Percentiles rank a stretch among this genome's conserved stretches.
Evolutionary conservation across 306 rosid genomes (phyloP).

Genomic region (Erythrophleum fordii): DNA sequence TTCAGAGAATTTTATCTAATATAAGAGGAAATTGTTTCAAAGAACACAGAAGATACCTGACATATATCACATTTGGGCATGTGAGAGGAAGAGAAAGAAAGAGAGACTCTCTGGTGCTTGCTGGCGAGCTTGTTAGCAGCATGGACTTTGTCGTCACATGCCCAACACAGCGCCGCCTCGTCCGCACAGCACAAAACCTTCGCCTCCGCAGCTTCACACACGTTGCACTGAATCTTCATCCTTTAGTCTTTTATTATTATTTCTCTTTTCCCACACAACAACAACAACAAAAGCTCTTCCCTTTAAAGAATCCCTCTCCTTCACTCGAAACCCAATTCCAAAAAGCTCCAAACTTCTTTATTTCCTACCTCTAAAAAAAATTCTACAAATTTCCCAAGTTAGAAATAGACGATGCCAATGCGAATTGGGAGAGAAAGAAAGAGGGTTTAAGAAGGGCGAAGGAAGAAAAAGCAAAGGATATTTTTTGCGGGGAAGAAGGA

Average conservation of each 20-base stretch:
- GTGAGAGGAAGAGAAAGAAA: slow-evolving; percentile 66
- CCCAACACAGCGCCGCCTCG: slow-evolving; percentile 94
- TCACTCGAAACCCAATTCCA: slow-evolving; percentile 5
- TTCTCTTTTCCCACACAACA: background rate
- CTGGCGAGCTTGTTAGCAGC: slow-evolving; percentile 94
- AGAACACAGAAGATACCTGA: slow-evolving; percentile 53
- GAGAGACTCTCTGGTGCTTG: slow-evolving; percentile 90
- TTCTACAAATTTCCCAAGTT: background rate
- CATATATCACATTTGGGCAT: slow-evolving; percentile 97
- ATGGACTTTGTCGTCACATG: slow-evolving; percentile 89
- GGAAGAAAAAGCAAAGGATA: slow-evolving; percentile 42
- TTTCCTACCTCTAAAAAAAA: background rate
- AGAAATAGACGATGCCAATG: background rate
- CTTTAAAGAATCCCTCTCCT: background rate
- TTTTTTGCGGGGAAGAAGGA: slow-evolving; percentile 51
- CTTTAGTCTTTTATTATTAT: background rate
- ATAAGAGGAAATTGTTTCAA: background rate
- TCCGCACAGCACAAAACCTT: slow-evolving; percentile 93
- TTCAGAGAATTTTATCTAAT: background rate
- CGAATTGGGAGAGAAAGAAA: slow-evolving; percentile 24
- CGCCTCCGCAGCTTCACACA: slow-evolving; percentile 90
- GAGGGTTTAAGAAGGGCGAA: slow-evolving; percentile 56
- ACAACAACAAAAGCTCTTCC: background rate
- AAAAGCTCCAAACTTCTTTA: background rate
- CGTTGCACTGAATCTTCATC: slow-evolving; percentile 99